These are phyloP conservation scores for Metschnikowia baotianmanensis DNA, from an alignment of 805 yeast genomes.

Conservation along the genomic window DNA sequence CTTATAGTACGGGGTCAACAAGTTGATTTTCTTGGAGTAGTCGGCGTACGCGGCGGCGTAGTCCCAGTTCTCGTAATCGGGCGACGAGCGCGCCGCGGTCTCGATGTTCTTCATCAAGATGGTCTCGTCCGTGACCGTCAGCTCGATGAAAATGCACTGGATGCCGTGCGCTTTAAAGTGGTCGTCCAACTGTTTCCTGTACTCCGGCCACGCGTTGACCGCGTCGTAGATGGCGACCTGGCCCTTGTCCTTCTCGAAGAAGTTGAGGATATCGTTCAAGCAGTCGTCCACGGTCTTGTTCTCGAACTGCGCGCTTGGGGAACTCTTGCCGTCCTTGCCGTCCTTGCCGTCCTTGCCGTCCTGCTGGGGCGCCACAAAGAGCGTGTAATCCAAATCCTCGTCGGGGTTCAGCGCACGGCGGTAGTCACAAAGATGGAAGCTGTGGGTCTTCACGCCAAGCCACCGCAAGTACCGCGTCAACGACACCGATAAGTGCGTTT, in stretches of 20 bases:
- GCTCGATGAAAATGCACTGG: slow-evolving; percentile 84
- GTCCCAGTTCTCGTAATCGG: slow-evolving; percentile 81
- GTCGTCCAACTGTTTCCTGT: slow-evolving; percentile 57
- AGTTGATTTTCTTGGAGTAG: slow-evolving; percentile 67
- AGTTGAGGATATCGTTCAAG: slow-evolving; percentile 62
- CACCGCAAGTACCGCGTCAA: slow-evolving; percentile 90
- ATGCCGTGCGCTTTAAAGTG: slow-evolving; percentile 57
- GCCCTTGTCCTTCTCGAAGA: slow-evolving; percentile 75
- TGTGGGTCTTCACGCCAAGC: slow-evolving; percentile 90
- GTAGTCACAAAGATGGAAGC: slow-evolving; percentile 79
- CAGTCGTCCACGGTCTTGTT: slow-evolving; percentile 60
- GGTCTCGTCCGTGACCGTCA: slow-evolving; percentile 69
- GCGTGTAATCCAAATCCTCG: slow-evolving; percentile 60
- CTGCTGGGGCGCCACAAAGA: slow-evolving; percentile 46
- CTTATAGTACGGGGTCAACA: slow-evolving; percentile 68
- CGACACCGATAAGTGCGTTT: slow-evolving; percentile 88
- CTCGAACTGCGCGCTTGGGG: slow-evolving; percentile 48
- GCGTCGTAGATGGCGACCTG: slow-evolving; percentile 98
- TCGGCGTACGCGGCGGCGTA: slow-evolving; percentile 71
- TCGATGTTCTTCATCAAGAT: slow-evolving; percentile 70
- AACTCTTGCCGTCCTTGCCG: too few species aligned
- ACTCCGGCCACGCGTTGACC: slow-evolving; percentile 74
- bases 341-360: slow-evolving; percentile 43
- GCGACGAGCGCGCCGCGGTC: slow-evolving; percentile 79
- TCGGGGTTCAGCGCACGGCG: slow-evolving; percentile 53